A percentile compares a stretch with the other conserved stretches of the same genome.
Conservation (phyloP, 1,284 basidiomycete species). For the Mycena citricolor region DNA sequence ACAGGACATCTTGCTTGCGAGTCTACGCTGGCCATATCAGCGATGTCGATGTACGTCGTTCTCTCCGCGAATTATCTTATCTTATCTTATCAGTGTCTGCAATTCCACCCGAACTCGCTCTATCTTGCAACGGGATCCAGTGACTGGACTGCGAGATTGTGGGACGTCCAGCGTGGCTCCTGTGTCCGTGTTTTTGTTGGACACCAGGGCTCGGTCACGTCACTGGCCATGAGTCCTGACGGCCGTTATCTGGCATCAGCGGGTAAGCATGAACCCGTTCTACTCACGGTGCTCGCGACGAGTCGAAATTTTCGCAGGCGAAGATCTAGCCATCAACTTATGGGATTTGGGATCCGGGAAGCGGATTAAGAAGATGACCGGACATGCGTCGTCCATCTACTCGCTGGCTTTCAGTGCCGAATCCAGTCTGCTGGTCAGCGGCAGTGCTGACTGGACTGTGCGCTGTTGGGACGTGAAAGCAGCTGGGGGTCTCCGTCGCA, state of each 20-base stretch:
- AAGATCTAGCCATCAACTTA: constrained; percentile 90
- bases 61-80: constrained; percentile 8
- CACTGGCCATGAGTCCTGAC: constrained; percentile 89
- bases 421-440: constrained; percentile 86
- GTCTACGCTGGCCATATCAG: constrained; percentile 96
- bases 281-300: constrained; percentile 5
- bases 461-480: constrained; percentile 95
- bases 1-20: constrained; percentile 82
- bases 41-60: constrained; percentile 87
- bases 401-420: constrained; percentile 92
- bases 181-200: constrained; percentile 96
- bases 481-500: constrained; percentile 63
- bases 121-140: constrained; percentile 97
- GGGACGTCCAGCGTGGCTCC: constrained; percentile 97
- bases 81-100: constrained; percentile 69
- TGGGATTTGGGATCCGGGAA: constrained; percentile 96
- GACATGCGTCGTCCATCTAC: constrained; percentile 87
- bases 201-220: constrained; percentile 89
- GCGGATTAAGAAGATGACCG: constrained; percentile 96
- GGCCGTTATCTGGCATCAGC: constrained; percentile 92
- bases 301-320: constrained; percentile 48
- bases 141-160: constrained; percentile 93
- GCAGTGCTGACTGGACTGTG: constrained; percentile 91
- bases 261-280: constrained; percentile 45
- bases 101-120: constrained; percentile 96